Conservation (phyloP, 2,329 filamentous ascomycete species). For the Drechslerella coelobrocha region DNA sequence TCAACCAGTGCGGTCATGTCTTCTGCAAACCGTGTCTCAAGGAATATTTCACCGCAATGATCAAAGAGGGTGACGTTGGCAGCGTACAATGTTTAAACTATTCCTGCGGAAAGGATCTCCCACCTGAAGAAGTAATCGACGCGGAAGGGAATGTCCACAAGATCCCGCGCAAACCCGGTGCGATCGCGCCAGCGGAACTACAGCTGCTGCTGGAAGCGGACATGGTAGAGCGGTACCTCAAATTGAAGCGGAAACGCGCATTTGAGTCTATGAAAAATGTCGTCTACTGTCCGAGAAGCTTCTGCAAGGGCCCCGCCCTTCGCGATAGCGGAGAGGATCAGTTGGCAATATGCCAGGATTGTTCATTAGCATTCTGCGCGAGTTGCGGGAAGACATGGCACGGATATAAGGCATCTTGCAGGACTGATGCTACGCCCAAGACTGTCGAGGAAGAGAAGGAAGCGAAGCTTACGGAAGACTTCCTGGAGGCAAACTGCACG, state of each 20-base stretch:
- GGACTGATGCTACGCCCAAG: conserved; percentile 64
- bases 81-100: conserved; percentile 81
- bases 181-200: conserved; percentile 54
- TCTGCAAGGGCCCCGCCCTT: conserved; percentile 84
- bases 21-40: conserved; percentile 88
- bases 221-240: conserved; percentile 82
- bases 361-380: conserved; percentile 84
- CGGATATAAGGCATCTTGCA: conserved; percentile 77
- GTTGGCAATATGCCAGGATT: conserved; percentile 85
- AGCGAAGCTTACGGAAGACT: conserved; percentile 85
- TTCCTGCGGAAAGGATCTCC: conserved; percentile 73
- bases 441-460: conserved; percentile 77
- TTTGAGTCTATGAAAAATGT: conserved; percentile 91
- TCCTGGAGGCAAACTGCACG: conserved; percentile 79
- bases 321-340: conserved; percentile 61
- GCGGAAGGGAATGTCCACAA: conserved; percentile 39
- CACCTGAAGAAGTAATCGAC: conserved; percentile 40
- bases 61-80: conserved; percentile 80
- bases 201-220: conserved; percentile 72
- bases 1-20: conserved; percentile 85
- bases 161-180: conserved; percentile 46
- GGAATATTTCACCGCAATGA: conserved; percentile 88
- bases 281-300: conserved; percentile 87
- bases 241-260: conserved; percentile 88
- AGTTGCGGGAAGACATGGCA: conserved; percentile 84